phyloP scores from a whole-genome alignment of 2,329 filamentous ascomycete species.

The Xylariaceae sp. region DNA sequence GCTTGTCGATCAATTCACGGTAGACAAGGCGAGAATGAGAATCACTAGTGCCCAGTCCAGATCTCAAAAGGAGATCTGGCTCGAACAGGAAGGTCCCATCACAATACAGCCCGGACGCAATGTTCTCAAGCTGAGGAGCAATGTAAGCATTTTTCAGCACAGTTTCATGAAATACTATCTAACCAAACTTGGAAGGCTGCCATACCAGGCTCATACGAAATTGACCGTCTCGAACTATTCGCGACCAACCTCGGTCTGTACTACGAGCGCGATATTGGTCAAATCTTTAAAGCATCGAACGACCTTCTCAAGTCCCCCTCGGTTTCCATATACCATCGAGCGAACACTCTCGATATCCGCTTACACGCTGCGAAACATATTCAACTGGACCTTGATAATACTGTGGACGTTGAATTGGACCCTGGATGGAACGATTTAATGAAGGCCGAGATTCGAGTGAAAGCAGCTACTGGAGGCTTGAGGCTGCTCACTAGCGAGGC shows the following conservation, averaged over 20 bases:
- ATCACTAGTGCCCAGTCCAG: constrained; percentile 53
- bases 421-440: constrained; percentile 70
- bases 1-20: constrained; percentile 63
- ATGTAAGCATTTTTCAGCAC: constrained; percentile 29
- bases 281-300: constrained; percentile 40
- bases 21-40: constrained; percentile 62
- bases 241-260: constrained; percentile 61
- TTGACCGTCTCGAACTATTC: constrained; percentile 66
- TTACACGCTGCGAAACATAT: constrained; percentile 65
- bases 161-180: constrained; percentile 24
- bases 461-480: constrained; percentile 61
- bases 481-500: constrained; percentile 60
- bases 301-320: constrained; percentile 56
- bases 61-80: constrained; percentile 62
- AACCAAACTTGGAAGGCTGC: constrained; percentile 46
- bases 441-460: constrained; percentile 56
- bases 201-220: constrained; percentile 68
- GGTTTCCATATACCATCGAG: constrained; percentile 69
- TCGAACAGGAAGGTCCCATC: constrained; percentile 44
- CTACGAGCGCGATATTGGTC: constrained; percentile 56
- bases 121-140: constrained; percentile 39
- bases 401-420: constrained; percentile 67
- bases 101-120: constrained; percentile 53
- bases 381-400: constrained; percentile 74
- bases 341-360: constrained; percentile 63